These are phyloP conservation scores for Houttuynia cordata DNA, from an alignment of 164 flowering plant genomes.

Conservation along the genomic window DNA sequence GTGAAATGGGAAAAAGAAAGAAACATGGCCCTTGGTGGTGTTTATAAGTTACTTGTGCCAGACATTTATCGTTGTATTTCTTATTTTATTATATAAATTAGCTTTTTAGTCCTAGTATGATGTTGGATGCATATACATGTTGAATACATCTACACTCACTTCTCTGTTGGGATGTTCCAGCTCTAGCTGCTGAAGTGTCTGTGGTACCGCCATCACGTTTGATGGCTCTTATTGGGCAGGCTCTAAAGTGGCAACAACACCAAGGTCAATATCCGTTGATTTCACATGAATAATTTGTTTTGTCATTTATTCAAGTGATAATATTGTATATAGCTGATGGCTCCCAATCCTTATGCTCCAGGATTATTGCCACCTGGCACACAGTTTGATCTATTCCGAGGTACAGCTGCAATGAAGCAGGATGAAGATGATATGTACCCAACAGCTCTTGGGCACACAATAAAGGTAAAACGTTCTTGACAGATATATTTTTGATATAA, in stretches of 20 bases:
- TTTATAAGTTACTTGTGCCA: too few species aligned
- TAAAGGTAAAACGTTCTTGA: constrained; percentile 36
- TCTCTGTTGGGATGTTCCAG: constrained; percentile 28
- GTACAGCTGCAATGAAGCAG: constrained; percentile 99
- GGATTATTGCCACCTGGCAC: constrained; percentile 97
- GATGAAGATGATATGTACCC: constrained; percentile 94
- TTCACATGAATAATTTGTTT: neutral
- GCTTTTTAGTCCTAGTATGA: too few species aligned
- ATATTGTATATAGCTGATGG: neutral
- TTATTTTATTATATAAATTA: too few species aligned
- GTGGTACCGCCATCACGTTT: constrained; percentile 94
- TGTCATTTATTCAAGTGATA: neutral
- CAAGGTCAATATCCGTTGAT: constrained; percentile 45
- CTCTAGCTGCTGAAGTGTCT: constrained; percentile 80
- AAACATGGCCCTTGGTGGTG: too few species aligned
- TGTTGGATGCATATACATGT: too few species aligned
- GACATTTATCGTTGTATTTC: too few species aligned
- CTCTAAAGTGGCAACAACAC: constrained; percentile 99
- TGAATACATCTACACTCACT: neutral
- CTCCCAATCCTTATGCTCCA: constrained; percentile 15
- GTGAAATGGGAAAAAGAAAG: too few species aligned
- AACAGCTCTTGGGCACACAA: constrained; percentile 71
- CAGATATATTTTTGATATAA: neutral
- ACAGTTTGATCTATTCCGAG: constrained; percentile 93
- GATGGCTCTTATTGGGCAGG: constrained; percentile 97